A percentile compares a stretch with the other conserved stretches of the same genome.
These are phyloP conservation scores for Trichoderma sp. DNA, from an alignment of 2,329 filamentous ascomycete genomes.

Conservation along the genomic window DNA sequence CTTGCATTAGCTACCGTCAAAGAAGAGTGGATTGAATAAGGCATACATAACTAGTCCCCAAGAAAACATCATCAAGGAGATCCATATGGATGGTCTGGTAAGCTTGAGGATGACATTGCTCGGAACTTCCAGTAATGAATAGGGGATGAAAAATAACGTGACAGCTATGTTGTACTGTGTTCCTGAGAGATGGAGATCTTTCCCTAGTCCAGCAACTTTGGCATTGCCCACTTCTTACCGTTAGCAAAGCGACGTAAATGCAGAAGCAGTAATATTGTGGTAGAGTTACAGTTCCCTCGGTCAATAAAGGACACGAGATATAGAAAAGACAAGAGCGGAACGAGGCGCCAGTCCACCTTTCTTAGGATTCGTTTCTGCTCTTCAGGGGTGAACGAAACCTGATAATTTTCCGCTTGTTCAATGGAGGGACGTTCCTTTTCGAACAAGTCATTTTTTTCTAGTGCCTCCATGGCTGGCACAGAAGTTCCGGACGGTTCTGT, in stretches of 20 bases:
- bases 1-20: neutral
- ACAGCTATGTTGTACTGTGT: conserved; percentile 28
- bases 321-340: neutral
- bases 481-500: neutral
- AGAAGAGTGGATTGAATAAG: neutral
- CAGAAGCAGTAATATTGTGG: neutral
- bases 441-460: neutral
- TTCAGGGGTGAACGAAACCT: neutral
- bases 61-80: conserved; percentile 8
- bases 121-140: neutral
- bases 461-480: neutral
- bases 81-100: neutral
- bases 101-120: conserved; percentile 24
- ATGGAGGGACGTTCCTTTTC: neutral
- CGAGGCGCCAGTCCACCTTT: neutral
- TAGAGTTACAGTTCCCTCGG: neutral
- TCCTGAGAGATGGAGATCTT: conserved; percentile 27
- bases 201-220: conserved; percentile 27
- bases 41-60: conserved; percentile 6
- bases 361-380: neutral
- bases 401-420: neutral
- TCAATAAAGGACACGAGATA: neutral
- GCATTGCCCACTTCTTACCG: conserved; percentile 24
- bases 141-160: conserved; percentile 30
- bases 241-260: neutral